Evolutionary conservation across 257 asterid genomes (phyloP).

Genomic region (Fraxinus pennsylvanica): DNA sequence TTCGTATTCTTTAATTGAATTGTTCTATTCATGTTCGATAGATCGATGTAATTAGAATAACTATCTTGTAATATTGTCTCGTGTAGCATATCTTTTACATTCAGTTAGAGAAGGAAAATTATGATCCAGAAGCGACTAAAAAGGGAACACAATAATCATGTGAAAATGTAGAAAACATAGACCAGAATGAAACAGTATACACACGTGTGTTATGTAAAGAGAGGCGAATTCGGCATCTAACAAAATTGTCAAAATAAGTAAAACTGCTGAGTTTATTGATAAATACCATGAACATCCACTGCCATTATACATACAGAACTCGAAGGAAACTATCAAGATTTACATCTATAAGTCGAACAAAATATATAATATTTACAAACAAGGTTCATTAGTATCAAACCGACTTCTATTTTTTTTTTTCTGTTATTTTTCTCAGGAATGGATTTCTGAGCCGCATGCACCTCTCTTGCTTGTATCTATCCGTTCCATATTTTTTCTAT

Average conservation of each 20-base stretch:
- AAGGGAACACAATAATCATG: neutral
- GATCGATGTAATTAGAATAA: too few relatives aligned
- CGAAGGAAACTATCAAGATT: neutral
- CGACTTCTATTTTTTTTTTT: neutral
- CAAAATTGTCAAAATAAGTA: neutral
- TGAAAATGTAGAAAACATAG: neutral
- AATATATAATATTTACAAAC: neutral
- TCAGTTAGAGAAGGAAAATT: neutral
- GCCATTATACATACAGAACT: neutral
- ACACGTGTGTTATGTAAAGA: neutral
- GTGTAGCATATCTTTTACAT: neutral
- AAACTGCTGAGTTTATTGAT: neutral
- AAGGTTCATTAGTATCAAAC: neutral
- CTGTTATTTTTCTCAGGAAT: neutral
- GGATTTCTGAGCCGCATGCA: neutral
- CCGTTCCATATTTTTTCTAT: neutral
- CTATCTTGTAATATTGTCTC: neutral
- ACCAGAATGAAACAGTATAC: neutral
- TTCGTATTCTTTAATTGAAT: too few relatives aligned
- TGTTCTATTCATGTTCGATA: too few relatives aligned
- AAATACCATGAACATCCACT: neutral
- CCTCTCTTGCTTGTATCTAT: neutral
- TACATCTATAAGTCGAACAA: neutral
- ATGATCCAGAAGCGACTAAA: neutral
- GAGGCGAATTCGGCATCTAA: neutral